Evolutionary conservation across 2,329 filamentous ascomycete genomes (phyloP).

Genomic region (Davidsoniella neocaledoniae): DNA sequence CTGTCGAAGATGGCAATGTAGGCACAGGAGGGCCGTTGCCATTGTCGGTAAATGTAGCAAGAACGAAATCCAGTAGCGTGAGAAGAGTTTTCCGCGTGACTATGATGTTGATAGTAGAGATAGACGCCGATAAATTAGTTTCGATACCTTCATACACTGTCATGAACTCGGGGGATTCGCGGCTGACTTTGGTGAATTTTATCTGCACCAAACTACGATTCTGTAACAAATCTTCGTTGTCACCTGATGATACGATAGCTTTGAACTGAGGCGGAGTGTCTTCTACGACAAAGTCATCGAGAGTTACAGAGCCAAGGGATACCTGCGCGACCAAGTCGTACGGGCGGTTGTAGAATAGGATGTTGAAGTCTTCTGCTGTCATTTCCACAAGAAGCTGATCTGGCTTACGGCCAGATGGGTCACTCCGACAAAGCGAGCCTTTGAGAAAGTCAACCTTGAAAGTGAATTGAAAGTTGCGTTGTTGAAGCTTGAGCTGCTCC

Average conservation of each 20-base stretch:
- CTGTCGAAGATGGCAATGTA: neutral
- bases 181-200: slow-evolving; percentile 80
- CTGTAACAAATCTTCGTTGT: slow-evolving; percentile 53
- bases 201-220: slow-evolving; percentile 72
- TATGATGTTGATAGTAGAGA: slow-evolving; percentile 92
- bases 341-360: slow-evolving; percentile 74
- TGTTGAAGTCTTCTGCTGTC: slow-evolving; percentile 72
- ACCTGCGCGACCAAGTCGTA: slow-evolving; percentile 93
- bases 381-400: slow-evolving; percentile 81
- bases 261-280: slow-evolving; percentile 82
- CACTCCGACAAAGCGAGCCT: slow-evolving; percentile 78
- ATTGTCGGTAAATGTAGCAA: slow-evolving; percentile 68
- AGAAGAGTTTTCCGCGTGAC: slow-evolving; percentile 86
- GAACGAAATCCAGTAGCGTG: slow-evolving; percentile 82
- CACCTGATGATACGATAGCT: slow-evolving; percentile 81
- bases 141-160: slow-evolving; percentile 83
- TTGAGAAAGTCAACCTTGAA: slow-evolving; percentile 91
- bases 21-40: slow-evolving; percentile 21
- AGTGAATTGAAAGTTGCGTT: slow-evolving; percentile 88
- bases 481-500: slow-evolving; percentile 45
- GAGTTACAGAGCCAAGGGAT: slow-evolving; percentile 65
- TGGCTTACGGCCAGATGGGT: slow-evolving; percentile 55
- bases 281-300: slow-evolving; percentile 82
- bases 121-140: slow-evolving; percentile 74
- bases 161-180: slow-evolving; percentile 82